Evolutionary conservation across 192 early-diverging fungal species (phyloP).

Genomic region (Rhizophagus clarus): DNA sequence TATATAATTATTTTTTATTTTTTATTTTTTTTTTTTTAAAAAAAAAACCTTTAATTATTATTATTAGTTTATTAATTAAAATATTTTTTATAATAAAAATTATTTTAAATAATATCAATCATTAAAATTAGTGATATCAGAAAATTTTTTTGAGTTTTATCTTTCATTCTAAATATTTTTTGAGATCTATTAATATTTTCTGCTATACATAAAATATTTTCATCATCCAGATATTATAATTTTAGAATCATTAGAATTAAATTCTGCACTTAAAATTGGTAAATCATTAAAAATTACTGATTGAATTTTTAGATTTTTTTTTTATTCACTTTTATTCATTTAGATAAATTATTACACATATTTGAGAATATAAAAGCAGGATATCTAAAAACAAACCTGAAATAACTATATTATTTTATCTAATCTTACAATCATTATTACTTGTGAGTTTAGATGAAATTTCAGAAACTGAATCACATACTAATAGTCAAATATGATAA

Average conservation of each 20-base stretch:
- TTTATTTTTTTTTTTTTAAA: no score
- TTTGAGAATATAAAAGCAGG: not conserved
- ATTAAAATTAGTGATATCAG: constrained; percentile 64
- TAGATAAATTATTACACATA: not conserved
- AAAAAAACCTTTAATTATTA: no score
- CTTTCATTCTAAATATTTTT: constrained; percentile 75
- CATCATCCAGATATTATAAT: constrained; percentile 80
- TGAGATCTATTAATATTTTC: constrained; percentile 68
- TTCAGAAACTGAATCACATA: constrained; percentile 66
- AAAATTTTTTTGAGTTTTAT: constrained; percentile 74
- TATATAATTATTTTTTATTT: no score
- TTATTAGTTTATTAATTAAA: no score
- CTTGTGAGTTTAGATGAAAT: constrained; percentile 90
- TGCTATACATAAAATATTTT: constrained; percentile 74
- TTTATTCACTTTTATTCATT: constrained; percentile 70
- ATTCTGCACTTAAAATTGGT: constrained; percentile 78
- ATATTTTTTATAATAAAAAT: no score
- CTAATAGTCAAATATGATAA: constrained; percentile 38
- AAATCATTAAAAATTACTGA: constrained; percentile 87
- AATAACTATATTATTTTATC: constrained; percentile 90
- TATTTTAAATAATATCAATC: no score
- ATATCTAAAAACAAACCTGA: constrained; percentile 47
- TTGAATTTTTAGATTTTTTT: constrained; percentile 92
- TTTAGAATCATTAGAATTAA: constrained; percentile 73
- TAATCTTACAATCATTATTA: constrained; percentile 84